Conservation (phyloP, 345 rosid genomes). For the Sisymbrium altissimum region DNA sequence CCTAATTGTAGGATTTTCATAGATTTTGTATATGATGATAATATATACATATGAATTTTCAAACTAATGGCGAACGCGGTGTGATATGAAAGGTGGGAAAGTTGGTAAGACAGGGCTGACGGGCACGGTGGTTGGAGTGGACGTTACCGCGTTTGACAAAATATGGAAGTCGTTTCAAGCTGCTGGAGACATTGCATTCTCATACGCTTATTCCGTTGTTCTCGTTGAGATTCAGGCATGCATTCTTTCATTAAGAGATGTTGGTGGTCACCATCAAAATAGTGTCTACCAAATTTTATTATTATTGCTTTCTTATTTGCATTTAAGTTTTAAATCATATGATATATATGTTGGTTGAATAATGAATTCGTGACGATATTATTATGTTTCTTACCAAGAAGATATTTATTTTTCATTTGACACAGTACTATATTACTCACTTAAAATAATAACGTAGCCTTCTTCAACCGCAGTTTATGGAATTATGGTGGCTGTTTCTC, state of each 20-base stretch:
- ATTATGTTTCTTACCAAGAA: neutral
- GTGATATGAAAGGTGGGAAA: constrained; percentile 33
- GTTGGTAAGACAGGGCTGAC: constrained; percentile 49
- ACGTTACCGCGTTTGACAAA: constrained; percentile 63
- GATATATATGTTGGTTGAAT: neutral
- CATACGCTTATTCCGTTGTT: constrained; percentile 73
- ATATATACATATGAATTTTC: neutral
- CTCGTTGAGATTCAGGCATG: constrained; percentile 78
- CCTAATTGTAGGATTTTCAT: neutral
- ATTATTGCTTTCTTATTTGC: no score
- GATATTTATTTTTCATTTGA: neutral
- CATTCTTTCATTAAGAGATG: neutral
- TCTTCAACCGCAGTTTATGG: no score
- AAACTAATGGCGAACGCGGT: constrained; percentile 4
- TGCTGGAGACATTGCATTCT: constrained; percentile 78
- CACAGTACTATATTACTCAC: neutral
- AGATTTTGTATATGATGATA: neutral
- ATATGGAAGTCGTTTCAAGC: constrained; percentile 82
- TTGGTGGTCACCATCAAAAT: neutral
- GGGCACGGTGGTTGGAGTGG: constrained; percentile 57
- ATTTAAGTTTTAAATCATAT: no score
- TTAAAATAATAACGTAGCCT: neutral
- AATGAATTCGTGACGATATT: neutral
- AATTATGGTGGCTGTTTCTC: no score
- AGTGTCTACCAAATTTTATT: neutral